Evolutionary conservation across 768 basidiomycete genomes (phyloP), one percentile per base, ranked within the genome.

Genomic region (Hydnum rufescens): DNA sequence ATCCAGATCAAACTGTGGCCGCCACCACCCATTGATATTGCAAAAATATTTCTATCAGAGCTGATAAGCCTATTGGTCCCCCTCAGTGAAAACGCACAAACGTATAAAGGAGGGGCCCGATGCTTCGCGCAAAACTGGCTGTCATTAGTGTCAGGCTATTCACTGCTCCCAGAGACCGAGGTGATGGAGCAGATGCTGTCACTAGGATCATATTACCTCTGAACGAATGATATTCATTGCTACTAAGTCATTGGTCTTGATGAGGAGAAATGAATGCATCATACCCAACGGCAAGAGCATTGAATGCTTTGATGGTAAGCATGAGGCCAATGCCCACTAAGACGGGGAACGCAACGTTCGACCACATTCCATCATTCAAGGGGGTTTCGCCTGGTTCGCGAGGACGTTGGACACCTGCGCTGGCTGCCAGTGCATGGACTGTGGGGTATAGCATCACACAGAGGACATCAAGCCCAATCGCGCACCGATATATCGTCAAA

Each of bases 91-190:
- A 47, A 26, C 13, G 1, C 36, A 47, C 44, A 8, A 8, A 47
- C 44, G 44, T 13, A 28, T 47, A 47, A 16, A 47, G 13, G 8
- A 25, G 44, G 3, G 55, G 55, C 26, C 55, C 55, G 29, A 51
- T n/a, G 3, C 54, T 43, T n/a, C 55, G 6, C 53, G 48, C 48
- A 16, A 42, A 25, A 54, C 55, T 56, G 4, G 55, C 54, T 19
- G 48, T 31, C 55, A 56, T 56, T 32, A 55, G 55, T 6, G 55
- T 54, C 3, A 56, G 53, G 8, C 55, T 51, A 34, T 56, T 56
- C 23, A 56, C 55, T n/a, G 53, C 48, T 3, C 55, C 55, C 3
- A 56, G 32, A 42, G 30, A 57, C 2, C 34, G 55, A 6, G 32
- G 29, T 13, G 54, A 55, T 16, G 55, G 55, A 5, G 55, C 53